Evolutionary conservation across 768 basidiomycete genomes (phyloP), one percentile per base, ranked within the genome.

Genomic region (Panaeolus cyanescens): DNA sequence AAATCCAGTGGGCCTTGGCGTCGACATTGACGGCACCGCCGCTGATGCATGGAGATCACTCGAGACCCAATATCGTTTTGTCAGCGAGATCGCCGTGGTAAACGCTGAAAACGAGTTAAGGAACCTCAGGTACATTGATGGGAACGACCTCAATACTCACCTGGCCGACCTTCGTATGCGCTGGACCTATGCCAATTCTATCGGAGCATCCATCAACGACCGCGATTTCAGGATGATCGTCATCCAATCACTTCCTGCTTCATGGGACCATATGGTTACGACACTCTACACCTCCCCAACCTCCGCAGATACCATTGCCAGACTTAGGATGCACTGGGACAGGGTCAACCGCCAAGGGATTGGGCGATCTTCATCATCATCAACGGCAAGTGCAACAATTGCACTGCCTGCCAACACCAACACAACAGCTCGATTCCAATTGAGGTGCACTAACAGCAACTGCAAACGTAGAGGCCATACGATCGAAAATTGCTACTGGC

Each of bases 1-100:
- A 32, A 68, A 72, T 36, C 63, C 67, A 0, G 42, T 71, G 7
- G 70, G 70, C 4, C 33, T 69, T 2, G 72, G 69, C 0, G 36
- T 72, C 4, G 65, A 66, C 19, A 55, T 62, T 13, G 67, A 67
- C 12, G 67, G 71, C 0, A 68, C 63, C 0, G 67, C 70, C 0
- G 63, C 66, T 0, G 62, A 70, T 20, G 63, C 65, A 0, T 70
- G 61, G 65, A 58, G 50, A 17, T 64, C 68, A 0, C 60, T 72
- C 32, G 60, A 58, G 6, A 32, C 37, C 5, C 40, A 54, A 9
- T 62, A 69, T 10, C 56, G 62, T 15, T 53, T 36, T 0, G 17
- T 25, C 10, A 62, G 62, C 8, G 63, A 66, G 1, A 34, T 70
- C 5, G 66, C 58, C 0, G 45, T 67, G 1, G 55, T 67, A 5